Evolutionary conservation across 2,329 filamentous ascomycete genomes (phyloP).

Genomic region (Aspergillus hiratsukae): DNA sequence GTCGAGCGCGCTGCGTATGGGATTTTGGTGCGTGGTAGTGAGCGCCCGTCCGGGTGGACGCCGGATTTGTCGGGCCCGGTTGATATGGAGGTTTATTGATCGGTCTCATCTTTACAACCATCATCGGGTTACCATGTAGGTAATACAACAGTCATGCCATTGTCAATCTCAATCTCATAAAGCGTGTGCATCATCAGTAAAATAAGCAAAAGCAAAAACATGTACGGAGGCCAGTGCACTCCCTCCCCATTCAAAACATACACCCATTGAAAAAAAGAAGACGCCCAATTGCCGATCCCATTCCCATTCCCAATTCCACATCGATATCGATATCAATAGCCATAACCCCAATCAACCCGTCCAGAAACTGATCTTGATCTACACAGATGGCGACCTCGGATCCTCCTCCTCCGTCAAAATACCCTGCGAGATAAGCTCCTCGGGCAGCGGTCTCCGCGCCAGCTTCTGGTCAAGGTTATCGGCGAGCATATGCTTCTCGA

Average conservation of each 20-base stretch:
- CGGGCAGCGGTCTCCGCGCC: constrained; percentile 68
- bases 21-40: constrained; percentile 77
- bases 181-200: neutral
- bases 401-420: constrained; percentile 65
- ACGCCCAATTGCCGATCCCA: neutral
- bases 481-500: constrained; percentile 81
- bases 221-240: neutral
- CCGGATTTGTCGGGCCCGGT: constrained; percentile 61
- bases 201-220: neutral
- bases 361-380: too few relatives aligned
- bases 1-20: constrained; percentile 90
- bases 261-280: neutral
- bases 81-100: constrained; percentile 37
- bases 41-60: constrained; percentile 87
- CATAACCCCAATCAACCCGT: too few relatives aligned
- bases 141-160: neutral
- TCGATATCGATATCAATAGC: neutral
- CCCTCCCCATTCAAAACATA: neutral
- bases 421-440: constrained; percentile 71
- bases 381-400: constrained; percentile 25
- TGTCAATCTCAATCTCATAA: neutral
- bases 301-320: too few relatives aligned
- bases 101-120: too few relatives aligned
- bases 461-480: constrained; percentile 86
- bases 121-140: too few relatives aligned